Conservation (phyloP, 1,284 basidiomycete species). For the Malassezia equina region DNA sequence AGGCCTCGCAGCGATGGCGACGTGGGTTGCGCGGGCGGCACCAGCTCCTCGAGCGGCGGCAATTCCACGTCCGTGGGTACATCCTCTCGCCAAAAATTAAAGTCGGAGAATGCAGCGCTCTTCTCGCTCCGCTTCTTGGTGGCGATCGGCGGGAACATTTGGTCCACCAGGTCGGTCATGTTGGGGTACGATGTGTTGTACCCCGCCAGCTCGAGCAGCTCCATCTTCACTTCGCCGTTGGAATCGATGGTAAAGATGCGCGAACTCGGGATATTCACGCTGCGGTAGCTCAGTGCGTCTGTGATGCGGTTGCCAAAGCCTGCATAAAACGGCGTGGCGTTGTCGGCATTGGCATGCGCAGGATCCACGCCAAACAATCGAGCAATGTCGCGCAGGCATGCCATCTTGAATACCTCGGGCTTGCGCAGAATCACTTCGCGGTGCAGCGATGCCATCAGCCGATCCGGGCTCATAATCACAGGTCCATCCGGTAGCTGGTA, state of each 20-base stretch:
- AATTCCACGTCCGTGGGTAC: slow-evolving; percentile 58
- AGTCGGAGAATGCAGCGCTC: slow-evolving; percentile 84
- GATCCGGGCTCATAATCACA: slow-evolving; percentile 97
- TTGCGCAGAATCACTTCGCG: slow-evolving; percentile 61
- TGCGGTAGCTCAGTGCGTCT: slow-evolving; percentile 90
- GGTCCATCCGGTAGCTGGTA: slow-evolving; percentile 94
- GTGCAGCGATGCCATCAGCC: slow-evolving; percentile 86
- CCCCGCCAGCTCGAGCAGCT: slow-evolving; percentile 83
- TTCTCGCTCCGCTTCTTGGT: slow-evolving; percentile 56
- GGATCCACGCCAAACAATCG: slow-evolving; percentile 65
- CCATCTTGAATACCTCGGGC: slow-evolving; percentile 99
- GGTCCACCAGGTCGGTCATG: slow-evolving; percentile 97
- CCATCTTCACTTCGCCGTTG: slow-evolving; percentile 91
- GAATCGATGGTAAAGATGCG: slow-evolving; percentile 97
- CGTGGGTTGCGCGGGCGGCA: slow-evolving; percentile 33
- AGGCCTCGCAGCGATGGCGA: slow-evolving; percentile 8
- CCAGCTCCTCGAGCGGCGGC: slow-evolving; percentile 61
- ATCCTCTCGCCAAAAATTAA: slow-evolving; percentile 84
- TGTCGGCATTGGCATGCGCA: background rate
- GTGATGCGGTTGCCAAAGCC: slow-evolving; percentile 98
- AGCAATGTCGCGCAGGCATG: slow-evolving; percentile 90
- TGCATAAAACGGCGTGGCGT: slow-evolving; percentile 71
- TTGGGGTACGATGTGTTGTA: slow-evolving; percentile 96
- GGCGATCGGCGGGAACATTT: slow-evolving; percentile 89
- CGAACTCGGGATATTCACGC: slow-evolving; percentile 84